Percentiles rank a stretch among this genome's conserved stretches.
phyloP scores from a whole-genome alignment of 2,329 filamentous ascomycete genomes.

The Colletotrichum caudatum region DNA sequence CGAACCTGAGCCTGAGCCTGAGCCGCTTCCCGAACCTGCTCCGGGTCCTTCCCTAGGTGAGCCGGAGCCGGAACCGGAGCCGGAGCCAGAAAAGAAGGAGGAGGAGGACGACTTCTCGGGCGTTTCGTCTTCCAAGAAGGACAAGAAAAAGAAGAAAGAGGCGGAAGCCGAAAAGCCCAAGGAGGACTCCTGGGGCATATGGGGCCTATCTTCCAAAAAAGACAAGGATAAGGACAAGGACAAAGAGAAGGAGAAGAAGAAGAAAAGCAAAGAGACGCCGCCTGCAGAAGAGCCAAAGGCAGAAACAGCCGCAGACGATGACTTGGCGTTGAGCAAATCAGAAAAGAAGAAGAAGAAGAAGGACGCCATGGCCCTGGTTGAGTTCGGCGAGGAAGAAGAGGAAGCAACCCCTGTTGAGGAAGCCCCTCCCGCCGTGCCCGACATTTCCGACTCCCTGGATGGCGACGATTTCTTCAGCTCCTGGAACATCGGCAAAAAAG shows the following conservation, averaged over 20 bases:
- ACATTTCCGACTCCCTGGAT: slow-evolving; percentile 49
- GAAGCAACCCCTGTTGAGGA: slow-evolving; percentile 45
- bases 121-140: slow-evolving; percentile 48
- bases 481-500: slow-evolving; percentile 68
- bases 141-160: slow-evolving; percentile 49
- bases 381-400: slow-evolving; percentile 48
- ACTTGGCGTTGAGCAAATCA: slow-evolving; percentile 50
- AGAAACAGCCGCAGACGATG: slow-evolving; percentile 30
- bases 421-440: slow-evolving; percentile 47
- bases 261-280: slow-evolving; percentile 48
- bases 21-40: slow-evolving; percentile 18
- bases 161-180: slow-evolving; percentile 44
- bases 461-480: slow-evolving; percentile 67
- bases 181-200: slow-evolving; percentile 43
- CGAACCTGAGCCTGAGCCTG: slow-evolving; percentile 27
- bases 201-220: slow-evolving; percentile 46
- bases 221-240: slow-evolving; percentile 50
- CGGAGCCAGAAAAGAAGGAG: slow-evolving; percentile 51
- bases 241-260: slow-evolving; percentile 47
- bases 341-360: slow-evolving; percentile 62
- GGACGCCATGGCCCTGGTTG: slow-evolving; percentile 51
- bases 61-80: slow-evolving; percentile 40
- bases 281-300: slow-evolving; percentile 29
- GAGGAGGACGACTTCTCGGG: slow-evolving; percentile 50
- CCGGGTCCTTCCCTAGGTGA: slow-evolving; percentile 44